Evolutionary conservation across 2,329 filamentous ascomycete genomes (phyloP), one percentile per base, ranked within the genome.

Genomic region (Trichophyton rubrum): DNA sequence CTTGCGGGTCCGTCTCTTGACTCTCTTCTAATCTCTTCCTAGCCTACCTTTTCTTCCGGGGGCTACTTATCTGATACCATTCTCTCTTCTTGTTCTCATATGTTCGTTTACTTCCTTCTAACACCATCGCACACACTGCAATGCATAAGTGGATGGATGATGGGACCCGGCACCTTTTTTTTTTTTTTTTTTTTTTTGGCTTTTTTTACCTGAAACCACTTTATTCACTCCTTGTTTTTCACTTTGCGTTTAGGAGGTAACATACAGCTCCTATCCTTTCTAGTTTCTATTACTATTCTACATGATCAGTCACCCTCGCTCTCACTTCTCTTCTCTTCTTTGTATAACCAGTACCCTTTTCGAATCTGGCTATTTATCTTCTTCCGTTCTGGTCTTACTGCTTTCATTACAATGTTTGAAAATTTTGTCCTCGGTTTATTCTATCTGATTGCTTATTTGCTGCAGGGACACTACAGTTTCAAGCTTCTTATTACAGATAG

Each of bases 281-380:
- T 27, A 27, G 24, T 27, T 27, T 27, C 24, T 9, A 11, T 35
- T 35, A 2, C 33, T 35, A 35, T 35, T 11, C 33, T 35, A 35
- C 17, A n/a, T 58, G 17, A 27, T 30, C 24, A 27, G 4, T 22
- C 8, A 49, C 59, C 58, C 41, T 20, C 56, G 58, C 40, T 27
- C 45, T 62, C 38, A 24, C 53, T 53, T 43, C 38, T 22, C 22
- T 43, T 58, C 22, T 58, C 30, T 22, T 33, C 49, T 55, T 55
- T 55, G 49, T 55, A 55, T 55, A 55, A 33, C 33, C 24, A 27
- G n/a, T 15, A 9, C 15, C 41, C 20, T 20, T 11, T 22, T 1
- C 20, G 9, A 17, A 43, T 22, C 17, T 7, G 43, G n/a, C 20
- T 47, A 20, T n/a, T 22, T 30, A 30, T 22, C 27, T 55, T 33